These are phyloP conservation scores for Colletotrichum musicola DNA, from an alignment of 2,329 filamentous ascomycete species.

Conservation along the genomic window DNA sequence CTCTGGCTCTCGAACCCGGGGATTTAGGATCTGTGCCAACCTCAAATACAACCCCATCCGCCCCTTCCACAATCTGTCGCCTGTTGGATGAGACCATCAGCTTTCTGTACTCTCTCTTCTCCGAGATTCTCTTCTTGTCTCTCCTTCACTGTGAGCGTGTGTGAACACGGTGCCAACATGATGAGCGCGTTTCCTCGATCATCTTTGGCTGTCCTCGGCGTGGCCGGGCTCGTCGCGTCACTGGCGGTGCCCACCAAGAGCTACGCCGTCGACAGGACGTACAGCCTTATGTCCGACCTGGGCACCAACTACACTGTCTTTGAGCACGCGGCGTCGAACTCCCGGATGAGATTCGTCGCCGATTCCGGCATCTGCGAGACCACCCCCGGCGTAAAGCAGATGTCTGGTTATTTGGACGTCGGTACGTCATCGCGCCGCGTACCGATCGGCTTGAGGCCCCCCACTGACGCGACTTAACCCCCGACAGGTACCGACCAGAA, in stretches of 20 bases:
- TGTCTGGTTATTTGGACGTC: slow-evolving; percentile 64
- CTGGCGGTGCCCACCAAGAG: slow-evolving; percentile 1
- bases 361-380: slow-evolving; percentile 66
- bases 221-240: slow-evolving; percentile 14
- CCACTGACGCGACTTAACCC: not conserved
- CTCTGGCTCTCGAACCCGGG: not conserved
- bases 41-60: slow-evolving; percentile 19
- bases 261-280: slow-evolving; percentile 36
- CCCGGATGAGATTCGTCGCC: slow-evolving; percentile 60
- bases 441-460: slow-evolving; percentile 40
- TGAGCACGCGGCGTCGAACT: slow-evolving; percentile 59
- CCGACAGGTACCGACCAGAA: slow-evolving; percentile 49
- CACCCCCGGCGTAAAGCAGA: slow-evolving; percentile 62
- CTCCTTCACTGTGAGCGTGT: not conserved
- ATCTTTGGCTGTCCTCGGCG: slow-evolving; percentile 9
- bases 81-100: not conserved
- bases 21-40: not conserved
- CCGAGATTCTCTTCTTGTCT: not conserved
- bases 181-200: not conserved
- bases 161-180: slow-evolving; percentile 2
- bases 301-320: slow-evolving; percentile 57
- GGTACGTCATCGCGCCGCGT: slow-evolving; percentile 43
- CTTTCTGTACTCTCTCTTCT: not conserved
- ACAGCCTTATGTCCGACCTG: slow-evolving; percentile 32
- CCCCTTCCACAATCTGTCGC: not conserved